Base-by-base conservation (phyloP, 2,329 filamentous ascomycete species). In the Clarireedia sp. region DNA sequence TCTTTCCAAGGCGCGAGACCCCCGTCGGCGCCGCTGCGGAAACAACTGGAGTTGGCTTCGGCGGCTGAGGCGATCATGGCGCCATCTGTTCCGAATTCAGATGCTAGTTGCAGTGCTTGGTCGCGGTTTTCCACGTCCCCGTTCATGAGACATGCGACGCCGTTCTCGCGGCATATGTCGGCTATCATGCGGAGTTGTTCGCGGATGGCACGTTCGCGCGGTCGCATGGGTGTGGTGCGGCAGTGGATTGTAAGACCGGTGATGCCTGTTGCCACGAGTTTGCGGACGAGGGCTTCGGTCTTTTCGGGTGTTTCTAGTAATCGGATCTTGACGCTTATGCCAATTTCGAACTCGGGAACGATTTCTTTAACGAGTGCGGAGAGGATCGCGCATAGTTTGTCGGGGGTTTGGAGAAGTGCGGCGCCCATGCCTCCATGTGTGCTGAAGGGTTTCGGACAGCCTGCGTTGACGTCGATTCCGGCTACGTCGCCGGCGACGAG, bases 401-500 rank as follows among this genome's bases (percentile, higher is more conserved):
- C 91, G 0, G 94, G 92, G 0, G 87, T 92, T 63, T 82, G 82
- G 16, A 99, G 79, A 19, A 99, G 79, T 1, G 91, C 92, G 0
- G 94, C 94, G 48, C 94, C 94, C 94, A 99, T 99, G 48, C 94
- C 94, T 58, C 90, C 90, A 60, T 81, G 81, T 2, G 92, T 96
- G 67, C 89, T 95, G 72, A 99, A 99, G 0, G 92, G 89, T 72
- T 99, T 99, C 0, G 94, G 94, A 68, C 94, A 99, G n/a, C 94
- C 94, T 0, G 94, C 90, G 70, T 99, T 99, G 59, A 99, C 87
- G 70, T 97, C 94, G 64, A 99, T 96, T 58, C 94, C 94, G 0
- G 86, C 85, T 3, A 99, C 94, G 71, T 97, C 90, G 12, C 75
- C 80, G 0, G 91, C 94, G 19, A 99, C 86, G 16, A 96, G 74